Evolutionary conservation across 2,329 filamentous ascomycete genomes (phyloP).

Genomic region (Blastomyces percursus): DNA sequence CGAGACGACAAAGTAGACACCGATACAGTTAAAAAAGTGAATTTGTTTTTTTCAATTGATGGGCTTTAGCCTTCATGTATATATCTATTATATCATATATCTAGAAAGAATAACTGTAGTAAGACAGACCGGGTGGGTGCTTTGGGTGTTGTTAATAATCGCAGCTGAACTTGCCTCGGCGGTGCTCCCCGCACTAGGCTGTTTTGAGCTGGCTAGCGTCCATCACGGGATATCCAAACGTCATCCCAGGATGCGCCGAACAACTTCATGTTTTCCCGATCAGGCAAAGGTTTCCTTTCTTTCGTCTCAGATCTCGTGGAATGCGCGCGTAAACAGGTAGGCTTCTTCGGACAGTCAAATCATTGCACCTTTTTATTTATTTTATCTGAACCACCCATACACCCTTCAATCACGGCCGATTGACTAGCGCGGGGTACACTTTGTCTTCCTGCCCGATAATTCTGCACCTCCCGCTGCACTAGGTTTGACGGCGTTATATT

Average conservation of each 20-base stretch:
- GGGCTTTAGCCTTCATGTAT: neutral
- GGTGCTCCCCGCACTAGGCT: conserved; percentile 4
- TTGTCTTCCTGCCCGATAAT: neutral
- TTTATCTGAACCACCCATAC: neutral
- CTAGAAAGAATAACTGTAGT: neutral
- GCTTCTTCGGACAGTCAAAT: neutral
- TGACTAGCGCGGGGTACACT: neutral
- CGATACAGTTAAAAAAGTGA: neutral
- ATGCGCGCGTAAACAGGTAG: neutral
- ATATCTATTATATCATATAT: neutral
- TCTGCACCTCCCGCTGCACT: neutral
- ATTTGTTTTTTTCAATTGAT: neutral
- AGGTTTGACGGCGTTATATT: neutral
- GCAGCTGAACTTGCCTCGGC: neutral
- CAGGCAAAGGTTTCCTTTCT: neutral
- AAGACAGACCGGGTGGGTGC: neutral
- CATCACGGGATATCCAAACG: neutral
- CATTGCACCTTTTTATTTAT: neutral
- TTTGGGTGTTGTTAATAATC: too few species aligned
- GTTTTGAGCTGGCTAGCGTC: neutral
- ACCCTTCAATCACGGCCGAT: neutral
- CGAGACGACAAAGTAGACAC: conserved; percentile 5
- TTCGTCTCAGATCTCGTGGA: neutral
- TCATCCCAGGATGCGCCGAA: neutral
- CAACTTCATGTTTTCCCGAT: conserved; percentile 3